phyloP scores from a whole-genome alignment of 768 basidiomycete species.

The Phaeotremella fagi region DNA sequence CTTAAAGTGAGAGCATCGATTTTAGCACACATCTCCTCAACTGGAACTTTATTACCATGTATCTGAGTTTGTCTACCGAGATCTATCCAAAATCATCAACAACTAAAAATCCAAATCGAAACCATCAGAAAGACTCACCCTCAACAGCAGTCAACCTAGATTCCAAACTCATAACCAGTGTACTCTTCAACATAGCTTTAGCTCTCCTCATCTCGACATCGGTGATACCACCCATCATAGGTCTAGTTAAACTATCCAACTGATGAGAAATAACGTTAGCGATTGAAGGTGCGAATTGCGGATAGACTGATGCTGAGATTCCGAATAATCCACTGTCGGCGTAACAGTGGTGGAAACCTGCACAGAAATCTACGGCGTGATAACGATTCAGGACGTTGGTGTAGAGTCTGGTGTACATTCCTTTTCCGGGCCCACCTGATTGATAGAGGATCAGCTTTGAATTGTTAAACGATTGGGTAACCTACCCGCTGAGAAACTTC shows the following conservation, averaged over 20 bases:
- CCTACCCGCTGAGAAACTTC: conserved; percentile 86
- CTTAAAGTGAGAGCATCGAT: conserved; percentile 68
- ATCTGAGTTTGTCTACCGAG: conserved; percentile 87
- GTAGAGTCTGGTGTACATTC: conserved; percentile 97
- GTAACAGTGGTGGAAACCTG: conserved; percentile 96
- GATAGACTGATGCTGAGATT: conserved; percentile 76
- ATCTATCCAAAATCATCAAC: conserved; percentile 51
- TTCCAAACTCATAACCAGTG: conserved; percentile 90
- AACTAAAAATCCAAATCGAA: too few relatives aligned
- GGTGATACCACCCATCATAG: conserved; percentile 44
- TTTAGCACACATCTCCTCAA: conserved; percentile 84
- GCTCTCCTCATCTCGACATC: conserved; percentile 71
- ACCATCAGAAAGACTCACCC: too few relatives aligned
- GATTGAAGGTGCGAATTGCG: conserved; percentile 59
- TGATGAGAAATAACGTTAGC: conserved; percentile 82
- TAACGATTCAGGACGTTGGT: conserved; percentile 93
- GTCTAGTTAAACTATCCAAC: conserved; percentile 69
- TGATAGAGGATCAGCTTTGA: conserved; percentile 6
- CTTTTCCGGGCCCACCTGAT: conserved; percentile 89
- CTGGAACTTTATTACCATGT: conserved; percentile 75
- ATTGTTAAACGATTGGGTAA: neutral
- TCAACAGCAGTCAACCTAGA: conserved; percentile 57
- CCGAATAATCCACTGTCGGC: conserved; percentile 90
- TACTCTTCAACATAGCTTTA: conserved; percentile 91
- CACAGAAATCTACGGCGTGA: conserved; percentile 88